These are phyloP conservation scores for Globisporangium paddicum DNA, from an alignment of 352 stramenopile genomes.

Conservation along the genomic window DNA sequence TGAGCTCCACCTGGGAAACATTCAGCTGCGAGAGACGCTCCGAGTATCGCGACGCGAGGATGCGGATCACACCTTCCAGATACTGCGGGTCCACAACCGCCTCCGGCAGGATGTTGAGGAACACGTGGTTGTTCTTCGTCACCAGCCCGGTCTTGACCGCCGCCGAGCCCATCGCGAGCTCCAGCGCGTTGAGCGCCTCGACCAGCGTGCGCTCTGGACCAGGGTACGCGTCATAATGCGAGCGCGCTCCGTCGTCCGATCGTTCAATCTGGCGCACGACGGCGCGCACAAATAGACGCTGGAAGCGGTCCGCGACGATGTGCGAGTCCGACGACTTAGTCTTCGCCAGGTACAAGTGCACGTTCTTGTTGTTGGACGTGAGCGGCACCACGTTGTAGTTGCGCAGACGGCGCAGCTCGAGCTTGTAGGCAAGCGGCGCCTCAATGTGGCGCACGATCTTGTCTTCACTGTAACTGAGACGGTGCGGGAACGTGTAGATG, in stretches of 20 bases:
- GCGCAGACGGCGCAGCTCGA: constrained; percentile 96
- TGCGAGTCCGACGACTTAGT: constrained; percentile 83
- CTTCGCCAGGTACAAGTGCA: constrained; percentile 98
- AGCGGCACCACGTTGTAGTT: constrained; percentile 97
- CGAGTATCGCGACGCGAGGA: constrained; percentile 82
- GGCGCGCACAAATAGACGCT: constrained; percentile 96
- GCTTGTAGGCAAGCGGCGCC: constrained; percentile 95
- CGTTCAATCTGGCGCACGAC: constrained; percentile 91
- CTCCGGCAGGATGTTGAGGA: constrained; percentile 97
- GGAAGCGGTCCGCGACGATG: constrained; percentile 83
- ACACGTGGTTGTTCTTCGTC: constrained; percentile 98
- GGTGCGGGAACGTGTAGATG: constrained; percentile 89
- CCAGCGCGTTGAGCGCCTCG: constrained; percentile 96
- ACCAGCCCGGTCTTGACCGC: constrained; percentile 68
- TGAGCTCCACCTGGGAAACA: constrained; percentile 97
- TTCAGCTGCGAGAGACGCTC: constrained; percentile 90
- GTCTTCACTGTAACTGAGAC: constrained; percentile 95
- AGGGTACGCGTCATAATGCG: constrained; percentile 88
- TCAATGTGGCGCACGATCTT: constrained; percentile 98
- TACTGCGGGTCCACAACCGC: constrained; percentile 94
- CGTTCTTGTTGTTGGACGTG: constrained; percentile 93
- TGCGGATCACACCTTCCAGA: constrained; percentile 95
- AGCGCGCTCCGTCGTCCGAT: constrained; percentile 61
- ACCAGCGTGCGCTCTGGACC: constrained; percentile 98
- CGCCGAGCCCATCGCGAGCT: constrained; percentile 93